Evolutionary conservation across 495 filamentous ascomycete species (phyloP).

Genomic region (Jackrogersella multiformis): DNA sequence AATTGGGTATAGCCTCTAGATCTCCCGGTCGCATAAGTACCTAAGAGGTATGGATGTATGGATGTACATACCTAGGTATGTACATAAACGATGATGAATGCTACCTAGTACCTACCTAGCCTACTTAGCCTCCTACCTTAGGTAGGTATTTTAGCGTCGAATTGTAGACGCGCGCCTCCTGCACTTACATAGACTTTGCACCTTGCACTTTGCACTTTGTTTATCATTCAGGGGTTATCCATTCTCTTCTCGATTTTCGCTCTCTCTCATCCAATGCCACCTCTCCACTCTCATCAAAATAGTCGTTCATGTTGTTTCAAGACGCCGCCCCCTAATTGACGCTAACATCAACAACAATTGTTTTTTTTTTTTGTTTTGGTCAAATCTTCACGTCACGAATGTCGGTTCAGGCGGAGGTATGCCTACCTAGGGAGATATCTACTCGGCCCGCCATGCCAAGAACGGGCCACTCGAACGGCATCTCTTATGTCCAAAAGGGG

Average conservation of each 20-base stretch:
- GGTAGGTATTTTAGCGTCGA: conserved; percentile 20
- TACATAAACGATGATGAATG: no score
- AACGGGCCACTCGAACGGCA: conserved; percentile 13
- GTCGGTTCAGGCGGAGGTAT: conserved; percentile 5
- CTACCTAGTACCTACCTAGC: no score
- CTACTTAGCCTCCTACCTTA: no score
- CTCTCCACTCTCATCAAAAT: conserved; percentile 32
- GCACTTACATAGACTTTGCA: not conserved
- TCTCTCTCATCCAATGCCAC: conserved; percentile 32
- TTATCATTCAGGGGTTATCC: conserved; percentile 21
- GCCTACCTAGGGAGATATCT: no score
- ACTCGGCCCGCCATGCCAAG: not conserved
- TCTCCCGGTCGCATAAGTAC: conserved; percentile 4
- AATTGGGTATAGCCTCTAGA: not conserved
- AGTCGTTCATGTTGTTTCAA: conserved; percentile 31
- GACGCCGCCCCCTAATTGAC: conserved; percentile 11
- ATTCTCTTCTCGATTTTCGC: not conserved
- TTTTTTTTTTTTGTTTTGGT: not conserved
- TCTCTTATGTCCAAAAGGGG: conserved; percentile 1
- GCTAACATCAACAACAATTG: not conserved
- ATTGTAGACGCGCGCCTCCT: conserved; percentile 47
- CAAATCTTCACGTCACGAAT: conserved; percentile 3
- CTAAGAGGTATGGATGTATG: no score
- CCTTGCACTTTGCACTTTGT: not conserved
- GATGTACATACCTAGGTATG: no score